Evolutionary conservation across 2,329 filamentous ascomycete species (phyloP).

Genomic region (Fusarium udum): DNA sequence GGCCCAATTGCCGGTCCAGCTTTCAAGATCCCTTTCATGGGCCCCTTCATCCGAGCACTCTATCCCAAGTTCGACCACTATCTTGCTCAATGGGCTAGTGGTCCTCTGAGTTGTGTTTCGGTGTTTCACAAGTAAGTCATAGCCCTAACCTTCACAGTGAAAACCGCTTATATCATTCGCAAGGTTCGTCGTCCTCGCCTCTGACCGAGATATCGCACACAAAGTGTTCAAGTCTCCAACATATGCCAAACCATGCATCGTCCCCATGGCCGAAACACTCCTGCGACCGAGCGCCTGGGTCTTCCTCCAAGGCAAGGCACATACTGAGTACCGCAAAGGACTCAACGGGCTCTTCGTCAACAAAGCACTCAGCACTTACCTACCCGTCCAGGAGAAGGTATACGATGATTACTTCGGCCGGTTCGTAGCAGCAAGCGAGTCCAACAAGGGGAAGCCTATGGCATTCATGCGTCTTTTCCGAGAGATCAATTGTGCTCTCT

Average conservation of each 20-base stretch:
- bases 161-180: background rate
- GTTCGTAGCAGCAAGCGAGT: conserved; percentile 69
- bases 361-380: conserved; percentile 74
- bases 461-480: conserved; percentile 78
- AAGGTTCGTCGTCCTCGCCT: conserved; percentile 82
- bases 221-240: conserved; percentile 83
- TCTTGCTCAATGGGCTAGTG: conserved; percentile 80
- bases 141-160: rapidly evolving
- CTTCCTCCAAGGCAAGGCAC: conserved; percentile 78
- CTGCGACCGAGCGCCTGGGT: conserved; percentile 80
- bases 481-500: conserved; percentile 81
- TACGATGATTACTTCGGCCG: conserved; percentile 75
- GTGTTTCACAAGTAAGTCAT: conserved; percentile 80
- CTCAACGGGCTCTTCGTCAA: conserved; percentile 79
- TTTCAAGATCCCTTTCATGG: conserved; percentile 75
- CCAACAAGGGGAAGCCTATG: conserved; percentile 63
- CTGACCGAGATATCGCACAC: conserved; percentile 79
- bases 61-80: conserved; percentile 79
- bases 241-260: conserved; percentile 80
- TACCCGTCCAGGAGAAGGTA: conserved; percentile 78
- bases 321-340: conserved; percentile 81
- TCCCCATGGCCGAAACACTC: conserved; percentile 76
- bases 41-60: conserved; percentile 79
- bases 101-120: conserved; percentile 82
- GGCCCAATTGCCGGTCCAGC: conserved; percentile 69